Conservation (phyloP, 2,329 filamentous ascomycete genomes). For the Eutypella sp. region DNA sequence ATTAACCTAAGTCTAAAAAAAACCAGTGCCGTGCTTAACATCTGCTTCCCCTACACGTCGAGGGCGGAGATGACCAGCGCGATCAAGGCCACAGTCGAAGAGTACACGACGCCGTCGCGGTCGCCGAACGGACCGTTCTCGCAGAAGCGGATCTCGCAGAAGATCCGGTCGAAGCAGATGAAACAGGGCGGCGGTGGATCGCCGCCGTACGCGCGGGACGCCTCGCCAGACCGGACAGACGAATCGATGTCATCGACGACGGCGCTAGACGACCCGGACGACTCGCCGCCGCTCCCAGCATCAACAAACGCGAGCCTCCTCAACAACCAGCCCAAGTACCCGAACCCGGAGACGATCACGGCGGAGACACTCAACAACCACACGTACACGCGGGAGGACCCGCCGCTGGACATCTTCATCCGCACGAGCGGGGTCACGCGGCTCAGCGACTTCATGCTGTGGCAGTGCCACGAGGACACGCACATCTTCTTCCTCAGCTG, state of each 20-base stretch:
- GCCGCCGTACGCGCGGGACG: constrained; percentile 45
- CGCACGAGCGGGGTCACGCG: constrained; percentile 90
- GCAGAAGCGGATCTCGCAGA: constrained; percentile 79
- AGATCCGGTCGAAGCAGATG: constrained; percentile 67
- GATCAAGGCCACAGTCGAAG: constrained; percentile 79
- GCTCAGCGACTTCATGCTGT: constrained; percentile 96
- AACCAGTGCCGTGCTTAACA: constrained; percentile 64
- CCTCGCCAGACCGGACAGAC: constrained; percentile 42
- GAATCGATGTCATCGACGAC: constrained; percentile 55
- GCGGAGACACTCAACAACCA: constrained; percentile 75
- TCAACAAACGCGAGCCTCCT: constrained; percentile 10
- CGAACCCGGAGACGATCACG: constrained; percentile 83
- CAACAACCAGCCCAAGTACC: constrained; percentile 34
- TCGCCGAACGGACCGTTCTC: constrained; percentile 71
- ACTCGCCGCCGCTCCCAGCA: constrained; percentile 41
- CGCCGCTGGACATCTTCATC: constrained; percentile 85
- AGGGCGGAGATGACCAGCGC: constrained; percentile 91
- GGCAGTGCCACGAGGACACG: constrained; percentile 92
- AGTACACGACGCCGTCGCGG: constrained; percentile 71
- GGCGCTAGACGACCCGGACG: constrained; percentile 52
- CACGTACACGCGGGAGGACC: constrained; percentile 81
- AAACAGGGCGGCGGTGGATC: constrained; percentile 42
- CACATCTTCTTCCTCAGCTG: constrained; percentile 89
- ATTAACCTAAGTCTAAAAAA: constrained; percentile 11
- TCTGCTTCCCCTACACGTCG: constrained; percentile 97